These are phyloP conservation scores for Apiospora sp. DNA, from an alignment of 2,329 filamentous ascomycete genomes.

Conservation along the genomic window DNA sequence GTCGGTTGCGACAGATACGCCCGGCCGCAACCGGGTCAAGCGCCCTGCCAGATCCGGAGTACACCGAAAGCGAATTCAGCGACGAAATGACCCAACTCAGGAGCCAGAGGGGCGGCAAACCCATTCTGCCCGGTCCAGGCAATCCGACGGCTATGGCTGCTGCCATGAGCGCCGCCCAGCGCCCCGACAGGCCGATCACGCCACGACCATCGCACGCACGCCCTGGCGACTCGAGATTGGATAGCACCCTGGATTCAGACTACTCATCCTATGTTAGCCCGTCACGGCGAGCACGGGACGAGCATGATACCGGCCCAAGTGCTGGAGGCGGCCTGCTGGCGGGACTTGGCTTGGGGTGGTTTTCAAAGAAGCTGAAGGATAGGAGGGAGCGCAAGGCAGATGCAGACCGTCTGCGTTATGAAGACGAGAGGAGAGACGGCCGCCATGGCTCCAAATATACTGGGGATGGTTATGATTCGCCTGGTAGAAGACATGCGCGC, in stretches of 20 bases:
- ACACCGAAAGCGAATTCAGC: constrained; percentile 53
- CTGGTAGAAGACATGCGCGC: constrained; percentile 50
- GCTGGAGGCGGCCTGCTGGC: constrained; percentile 66
- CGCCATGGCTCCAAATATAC: constrained; percentile 71
- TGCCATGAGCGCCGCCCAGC: constrained; percentile 55
- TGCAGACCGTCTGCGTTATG: constrained; percentile 55
- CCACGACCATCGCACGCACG: constrained; percentile 57
- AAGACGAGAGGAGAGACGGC: constrained; percentile 63
- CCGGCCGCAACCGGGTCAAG: constrained; percentile 50
- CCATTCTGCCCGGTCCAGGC: constrained; percentile 57
- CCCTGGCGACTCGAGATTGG: constrained; percentile 46
- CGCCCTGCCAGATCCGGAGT: constrained; percentile 42
- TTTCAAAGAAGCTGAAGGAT: constrained; percentile 71
- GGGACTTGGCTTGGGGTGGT: constrained; percentile 72
- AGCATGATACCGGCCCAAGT: constrained; percentile 48
- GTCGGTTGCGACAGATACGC: constrained; percentile 68
- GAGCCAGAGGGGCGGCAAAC: constrained; percentile 43
- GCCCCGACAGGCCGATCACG: constrained; percentile 52
- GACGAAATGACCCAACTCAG: constrained; percentile 54
- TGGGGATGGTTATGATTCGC: constrained; percentile 68
- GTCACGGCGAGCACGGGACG: constrained; percentile 61
- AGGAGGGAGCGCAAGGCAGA: constrained; percentile 60
- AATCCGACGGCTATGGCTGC: constrained; percentile 53
- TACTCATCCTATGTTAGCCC: constrained; percentile 70
- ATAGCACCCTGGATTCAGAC: constrained; percentile 61